Evolutionary conservation across 306 rosid genomes (phyloP).

Genomic region (Purshia tridentata): DNA sequence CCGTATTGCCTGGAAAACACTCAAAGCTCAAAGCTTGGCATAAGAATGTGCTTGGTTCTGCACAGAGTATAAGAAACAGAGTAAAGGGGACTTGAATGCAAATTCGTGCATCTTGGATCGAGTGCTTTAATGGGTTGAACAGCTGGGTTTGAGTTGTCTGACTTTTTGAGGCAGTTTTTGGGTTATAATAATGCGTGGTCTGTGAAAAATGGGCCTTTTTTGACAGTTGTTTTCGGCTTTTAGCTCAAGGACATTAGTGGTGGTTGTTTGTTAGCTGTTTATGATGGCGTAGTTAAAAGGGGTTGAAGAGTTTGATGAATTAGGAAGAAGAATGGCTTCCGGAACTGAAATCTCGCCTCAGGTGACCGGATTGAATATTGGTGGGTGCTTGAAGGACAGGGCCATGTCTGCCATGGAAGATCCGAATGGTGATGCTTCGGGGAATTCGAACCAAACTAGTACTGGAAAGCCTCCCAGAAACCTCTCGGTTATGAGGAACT

Average conservation of each 20-base stretch:
- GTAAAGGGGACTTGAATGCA: neutral
- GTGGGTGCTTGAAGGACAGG: conserved; percentile 27
- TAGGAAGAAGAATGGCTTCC: conserved; percentile 42
- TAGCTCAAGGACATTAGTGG: conserved; percentile 17
- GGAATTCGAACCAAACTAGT: conserved; percentile 27
- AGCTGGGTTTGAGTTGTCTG: conserved; percentile 31
- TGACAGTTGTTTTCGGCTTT: conserved; percentile 21
- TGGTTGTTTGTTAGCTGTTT: conserved; percentile 15
- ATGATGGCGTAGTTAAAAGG: conserved; percentile 22
- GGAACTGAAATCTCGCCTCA: conserved; percentile 36
- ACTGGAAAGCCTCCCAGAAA: conserved; percentile 59
- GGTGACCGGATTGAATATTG: conserved; percentile 17
- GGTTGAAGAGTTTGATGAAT: conserved; percentile 18
- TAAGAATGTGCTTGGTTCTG: conserved; percentile 24
- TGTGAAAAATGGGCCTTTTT: conserved; percentile 22
- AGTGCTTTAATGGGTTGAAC: conserved; percentile 24
- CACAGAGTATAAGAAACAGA: neutral
- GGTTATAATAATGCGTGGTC: conserved; percentile 22
- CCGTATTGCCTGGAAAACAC: conserved; percentile 12
- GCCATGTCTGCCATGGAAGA: conserved; percentile 45
- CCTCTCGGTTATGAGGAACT: conserved; percentile 46
- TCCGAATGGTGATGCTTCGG: conserved; percentile 42
- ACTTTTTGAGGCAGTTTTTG: conserved; percentile 7
- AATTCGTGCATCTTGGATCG: conserved; percentile 36
- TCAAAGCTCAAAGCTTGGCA: neutral